Evolutionary conservation across 148 eudicot species (phyloP).

Genomic region (Salicornia ramosissima): DNA sequence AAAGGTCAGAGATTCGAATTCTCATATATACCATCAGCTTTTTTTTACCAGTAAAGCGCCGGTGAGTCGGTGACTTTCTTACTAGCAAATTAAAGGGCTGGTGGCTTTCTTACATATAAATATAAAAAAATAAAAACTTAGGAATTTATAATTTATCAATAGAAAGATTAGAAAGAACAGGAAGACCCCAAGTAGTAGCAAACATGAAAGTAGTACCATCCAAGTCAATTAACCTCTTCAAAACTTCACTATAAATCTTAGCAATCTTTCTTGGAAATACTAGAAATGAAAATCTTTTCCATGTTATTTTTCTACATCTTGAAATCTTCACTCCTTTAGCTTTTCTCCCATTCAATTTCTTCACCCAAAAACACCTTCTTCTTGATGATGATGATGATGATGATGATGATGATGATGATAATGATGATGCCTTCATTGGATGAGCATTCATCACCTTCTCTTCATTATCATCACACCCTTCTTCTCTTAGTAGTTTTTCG

Average conservation of each 20-base stretch:
- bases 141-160: neutral
- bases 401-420: neutral
- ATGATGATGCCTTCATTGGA: neutral
- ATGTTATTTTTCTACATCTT: constrained; percentile 15
- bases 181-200: constrained; percentile 35
- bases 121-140: neutral
- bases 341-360: constrained; percentile 26
- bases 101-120: too few relatives aligned
- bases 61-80: too few relatives aligned
- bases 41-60: too few relatives aligned
- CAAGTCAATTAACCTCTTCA: constrained; percentile 29
- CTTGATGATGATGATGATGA: constrained; percentile 3
- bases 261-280: constrained; percentile 25
- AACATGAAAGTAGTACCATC: constrained; percentile 25
- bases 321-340: constrained; percentile 28
- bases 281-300: constrained; percentile 29
- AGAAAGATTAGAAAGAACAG: constrained; percentile 31
- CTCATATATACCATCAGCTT: too few relatives aligned
- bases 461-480: neutral
- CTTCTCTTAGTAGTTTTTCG: constrained; percentile 21
- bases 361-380: constrained; percentile 32
- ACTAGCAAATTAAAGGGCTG: too few relatives aligned
- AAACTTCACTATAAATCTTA: constrained; percentile 24
- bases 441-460: neutral
- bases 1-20: too few relatives aligned